Evolutionary conservation across 2,329 filamentous ascomycete genomes (phyloP).

Genomic region (Tolypocladium ophioglossoides): DNA sequence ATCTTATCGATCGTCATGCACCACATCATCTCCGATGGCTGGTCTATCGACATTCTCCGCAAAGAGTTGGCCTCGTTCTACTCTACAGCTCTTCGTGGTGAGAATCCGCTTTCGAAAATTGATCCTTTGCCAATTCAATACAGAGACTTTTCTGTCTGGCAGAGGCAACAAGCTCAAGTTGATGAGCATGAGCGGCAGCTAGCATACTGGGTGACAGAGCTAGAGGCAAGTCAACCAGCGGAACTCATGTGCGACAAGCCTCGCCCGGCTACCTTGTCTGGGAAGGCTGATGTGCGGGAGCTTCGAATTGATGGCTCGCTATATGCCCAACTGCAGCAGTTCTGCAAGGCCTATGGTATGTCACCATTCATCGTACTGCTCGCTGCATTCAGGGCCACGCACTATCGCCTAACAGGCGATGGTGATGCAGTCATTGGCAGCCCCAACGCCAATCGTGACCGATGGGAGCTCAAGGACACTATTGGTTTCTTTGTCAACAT

Average conservation of each 20-base stretch:
- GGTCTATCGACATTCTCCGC: constrained; percentile 10
- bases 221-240: constrained; percentile 7
- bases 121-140: constrained; percentile 13
- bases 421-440: constrained; percentile 13
- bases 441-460: constrained; percentile 9
- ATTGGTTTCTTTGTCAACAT: constrained; percentile 16
- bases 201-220: constrained; percentile 11
- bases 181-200: constrained; percentile 11
- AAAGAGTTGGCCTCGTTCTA: constrained; percentile 5
- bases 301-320: constrained; percentile 4
- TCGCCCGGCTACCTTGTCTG: constrained; percentile 7
- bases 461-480: constrained; percentile 7
- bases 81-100: constrained; percentile 2
- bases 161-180: constrained; percentile 7
- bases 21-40: constrained; percentile 7
- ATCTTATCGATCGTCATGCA: too few relatives aligned
- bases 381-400: constrained; percentile 12
- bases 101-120: constrained; percentile 3
- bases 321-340: constrained; percentile 3
- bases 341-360: constrained; percentile 2
- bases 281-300: constrained; percentile 1
- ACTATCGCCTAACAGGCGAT: constrained; percentile 14
- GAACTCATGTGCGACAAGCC: constrained; percentile 8
- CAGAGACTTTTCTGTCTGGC: constrained; percentile 14
- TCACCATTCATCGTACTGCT: constrained; percentile 10